These are phyloP conservation scores for Paraphoma chrysanthemicola DNA, from an alignment of 2,329 filamentous ascomycete genomes.

Conservation along the genomic window DNA sequence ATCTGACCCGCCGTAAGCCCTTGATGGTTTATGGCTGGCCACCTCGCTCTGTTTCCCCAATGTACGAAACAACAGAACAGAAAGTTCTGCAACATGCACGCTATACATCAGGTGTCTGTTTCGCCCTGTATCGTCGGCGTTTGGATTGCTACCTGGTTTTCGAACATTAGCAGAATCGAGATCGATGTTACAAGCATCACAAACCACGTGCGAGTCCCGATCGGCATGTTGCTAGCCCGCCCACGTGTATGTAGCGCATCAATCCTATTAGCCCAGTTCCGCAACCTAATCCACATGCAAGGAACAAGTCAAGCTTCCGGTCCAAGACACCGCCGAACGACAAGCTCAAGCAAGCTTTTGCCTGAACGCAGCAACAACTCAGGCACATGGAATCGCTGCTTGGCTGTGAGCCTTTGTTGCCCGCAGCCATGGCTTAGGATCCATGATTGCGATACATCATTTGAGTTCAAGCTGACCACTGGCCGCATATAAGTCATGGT, in stretches of 20 bases:
- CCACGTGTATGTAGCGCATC: background rate
- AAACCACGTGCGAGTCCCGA: too few relatives aligned
- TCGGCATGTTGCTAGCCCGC: too few relatives aligned
- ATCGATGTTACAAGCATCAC: too few relatives aligned
- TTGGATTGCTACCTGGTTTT: too few relatives aligned
- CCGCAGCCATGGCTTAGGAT: background rate
- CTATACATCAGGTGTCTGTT: too few relatives aligned
- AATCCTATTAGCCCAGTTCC: background rate
- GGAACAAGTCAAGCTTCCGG: background rate
- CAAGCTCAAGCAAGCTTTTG: background rate
- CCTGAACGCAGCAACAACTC: background rate
- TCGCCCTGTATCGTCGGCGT: too few relatives aligned
- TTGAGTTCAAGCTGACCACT: background rate
- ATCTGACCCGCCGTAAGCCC: too few relatives aligned
- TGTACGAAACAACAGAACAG: too few relatives aligned
- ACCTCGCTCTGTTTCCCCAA: too few relatives aligned
- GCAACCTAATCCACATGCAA: background rate
- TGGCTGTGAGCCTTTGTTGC: background rate
- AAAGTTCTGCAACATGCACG: too few relatives aligned
- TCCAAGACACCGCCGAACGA: background rate
- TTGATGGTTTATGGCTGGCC: too few relatives aligned
- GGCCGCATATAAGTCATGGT: background rate
- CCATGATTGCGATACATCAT: background rate
- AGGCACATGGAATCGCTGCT: background rate
- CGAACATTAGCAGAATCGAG: too few relatives aligned